Evolutionary conservation across 352 stramenopile species (phyloP).

Genomic region (Phytopythium chamaehyphon): DNA sequence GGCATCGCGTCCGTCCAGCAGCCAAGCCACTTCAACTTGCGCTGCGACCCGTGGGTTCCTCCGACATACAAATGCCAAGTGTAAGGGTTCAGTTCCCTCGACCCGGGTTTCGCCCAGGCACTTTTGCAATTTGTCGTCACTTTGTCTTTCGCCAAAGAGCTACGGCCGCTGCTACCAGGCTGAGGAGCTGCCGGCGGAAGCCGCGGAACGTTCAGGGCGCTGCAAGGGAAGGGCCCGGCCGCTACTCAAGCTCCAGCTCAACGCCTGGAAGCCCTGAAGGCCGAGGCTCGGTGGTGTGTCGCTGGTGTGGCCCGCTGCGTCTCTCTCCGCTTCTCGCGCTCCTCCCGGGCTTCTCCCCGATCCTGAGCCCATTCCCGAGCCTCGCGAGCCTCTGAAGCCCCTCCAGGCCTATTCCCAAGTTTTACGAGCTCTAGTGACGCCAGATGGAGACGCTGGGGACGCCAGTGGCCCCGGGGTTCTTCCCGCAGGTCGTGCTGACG

Average conservation of each 20-base stretch:
- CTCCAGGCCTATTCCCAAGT: too few species aligned
- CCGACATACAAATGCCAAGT: neutral
- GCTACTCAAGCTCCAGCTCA: too few species aligned
- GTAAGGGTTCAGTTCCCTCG: neutral
- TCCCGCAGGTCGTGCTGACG: constrained; percentile 72
- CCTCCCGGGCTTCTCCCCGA: neutral
- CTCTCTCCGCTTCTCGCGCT: neutral
- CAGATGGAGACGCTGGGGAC: constrained; percentile 11
- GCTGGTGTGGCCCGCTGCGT: neutral
- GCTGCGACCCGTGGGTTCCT: too few species aligned
- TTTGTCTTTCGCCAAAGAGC: constrained; percentile 3
- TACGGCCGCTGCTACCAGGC: neutral
- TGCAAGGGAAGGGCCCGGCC: neutral
- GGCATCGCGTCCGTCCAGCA: too few species aligned
- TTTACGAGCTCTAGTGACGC: too few species aligned
- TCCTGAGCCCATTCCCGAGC: too few species aligned
- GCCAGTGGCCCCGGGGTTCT: constrained; percentile 55
- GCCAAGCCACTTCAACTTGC: too few species aligned
- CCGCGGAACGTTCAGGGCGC: constrained; percentile 2
- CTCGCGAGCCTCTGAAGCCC: too few species aligned
- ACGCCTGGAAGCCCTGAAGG: too few species aligned
- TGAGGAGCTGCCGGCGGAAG: constrained; percentile 1
- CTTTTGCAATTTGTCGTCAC: neutral
- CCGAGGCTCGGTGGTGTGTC: too few species aligned
- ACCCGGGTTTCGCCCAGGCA: neutral